Base-by-base conservation (phyloP, 768 basidiomycete species). In the Psilocybe azurescens region DNA sequence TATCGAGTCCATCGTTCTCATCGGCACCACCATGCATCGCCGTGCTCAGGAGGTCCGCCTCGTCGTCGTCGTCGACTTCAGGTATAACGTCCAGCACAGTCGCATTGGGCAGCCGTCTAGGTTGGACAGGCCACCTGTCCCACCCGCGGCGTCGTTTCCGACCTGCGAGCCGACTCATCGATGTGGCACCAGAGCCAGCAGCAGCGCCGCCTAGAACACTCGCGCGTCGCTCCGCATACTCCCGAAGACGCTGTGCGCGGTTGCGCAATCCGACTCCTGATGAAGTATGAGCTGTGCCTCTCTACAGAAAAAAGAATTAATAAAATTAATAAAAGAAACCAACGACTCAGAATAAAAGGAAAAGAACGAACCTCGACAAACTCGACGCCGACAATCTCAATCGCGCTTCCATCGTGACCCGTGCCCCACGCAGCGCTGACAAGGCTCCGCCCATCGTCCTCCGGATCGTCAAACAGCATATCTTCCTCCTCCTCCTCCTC, bases 391-490 rank as follows among this genome's bases (percentile, higher is more conserved):
- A 92, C 72, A 56, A 93, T 82, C 77, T 91, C 91, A 67, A 91
- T 82, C 28, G 87, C 89, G 67, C 88, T 86, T 28, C 91, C 91
- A 63, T 91, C 90, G 64, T 92, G 91, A 2, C 88, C 86, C 65
- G 83, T 86, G n/a, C 90, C 90, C 91, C 91, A 91, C 0, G 85
- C 85, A 8, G 85, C 87, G 72, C 89, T 90, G n/a, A 82, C 76
- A 66, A 90, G 73, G 9, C 81, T 78, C 51, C 88, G 74, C 29
- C 87, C 88, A 66, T 89, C 89, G 61, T 89, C 85, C 41, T 82
- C 81, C 7, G 77, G 67, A 65, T 74, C 73, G 55, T 74, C 73
- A 46, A 65, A 72, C 29, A 64, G 64, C 24, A 56, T 53, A 16
- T 66, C 68, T 28, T 65, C 67, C 54, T 69, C 69, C 20, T 68